Evolutionary conservation across 2,329 filamentous ascomycete genomes (phyloP), one percentile per base, ranked within the genome.

Genomic region (Scedosporium apiospermum): DNA sequence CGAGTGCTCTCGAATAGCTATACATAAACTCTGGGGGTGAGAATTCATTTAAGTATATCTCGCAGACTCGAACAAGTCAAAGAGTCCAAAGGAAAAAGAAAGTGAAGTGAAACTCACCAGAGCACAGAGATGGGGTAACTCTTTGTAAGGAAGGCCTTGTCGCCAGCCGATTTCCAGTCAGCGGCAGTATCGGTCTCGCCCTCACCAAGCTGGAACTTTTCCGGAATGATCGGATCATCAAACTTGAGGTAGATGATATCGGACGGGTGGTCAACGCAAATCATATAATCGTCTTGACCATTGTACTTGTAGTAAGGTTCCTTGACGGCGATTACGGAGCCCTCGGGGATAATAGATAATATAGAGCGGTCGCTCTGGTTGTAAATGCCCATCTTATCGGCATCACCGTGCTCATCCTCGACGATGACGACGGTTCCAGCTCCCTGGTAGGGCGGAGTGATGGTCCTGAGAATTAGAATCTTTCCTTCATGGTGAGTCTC

Each of bases 371-470:
- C 70, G 27, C 67, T 64, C 38, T 74, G 73, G 66, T 75, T 75
- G 68, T 75, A 76, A n/a, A 76, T 69, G 44, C 70, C 70, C 42
- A 76, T 59, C 66, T 74, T 75, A 58, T 75, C 73, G 4, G 68
- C 71, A 34, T 72, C 71, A n/a, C 74, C 73, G 10, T 67, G 64
- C 63, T 71, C 71, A 27, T 76, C 74, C 42, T 75, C 71, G 6
- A 74, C 73, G 4, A 76, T 66, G 7, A 71, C 71, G 18, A 75
- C 71, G 0, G 69, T 68, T 0, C 74, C 74, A 0, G 72, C 72
- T 0, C 74, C 73, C 4, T 69, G 64, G 53, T 70, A 74, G 0
- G 72, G 71, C 0, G 70, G 68, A 41, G 69, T 70, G 18, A 71
- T 67, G 0, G 68, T 69, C 53, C 69, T 69, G n/a, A 75, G 66